Evolutionary conservation across 192 early-diverging fungal species (phyloP).

Genomic region (Chytriomyces hyalinus): DNA sequence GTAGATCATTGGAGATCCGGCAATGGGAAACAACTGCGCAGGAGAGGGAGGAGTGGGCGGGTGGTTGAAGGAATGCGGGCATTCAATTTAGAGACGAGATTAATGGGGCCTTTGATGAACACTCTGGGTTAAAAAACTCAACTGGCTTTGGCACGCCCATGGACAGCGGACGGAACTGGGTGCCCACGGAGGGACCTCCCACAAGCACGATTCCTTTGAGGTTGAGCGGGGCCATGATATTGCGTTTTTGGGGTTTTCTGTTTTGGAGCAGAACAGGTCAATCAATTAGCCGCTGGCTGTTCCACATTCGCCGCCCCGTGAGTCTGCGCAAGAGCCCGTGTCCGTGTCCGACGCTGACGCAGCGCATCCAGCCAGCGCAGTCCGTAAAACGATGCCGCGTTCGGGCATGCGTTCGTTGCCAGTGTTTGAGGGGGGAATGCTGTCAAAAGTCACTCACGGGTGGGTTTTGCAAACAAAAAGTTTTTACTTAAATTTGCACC

Average conservation of each 20-base stretch:
- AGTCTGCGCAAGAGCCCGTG: no score
- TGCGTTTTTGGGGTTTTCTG: background rate
- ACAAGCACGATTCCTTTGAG: slow-evolving; percentile 95
- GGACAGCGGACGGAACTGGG: slow-evolving; percentile 95
- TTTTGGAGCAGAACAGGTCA: no score
- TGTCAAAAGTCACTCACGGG: no score
- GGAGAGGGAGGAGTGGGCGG: background rate
- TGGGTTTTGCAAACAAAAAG: no score
- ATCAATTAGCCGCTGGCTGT: no score
- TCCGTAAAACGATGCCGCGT: no score
- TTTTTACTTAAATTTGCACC: no score
- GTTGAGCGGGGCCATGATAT: background rate
- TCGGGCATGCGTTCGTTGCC: no score
- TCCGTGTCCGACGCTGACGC: no score
- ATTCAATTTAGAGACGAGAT: background rate
- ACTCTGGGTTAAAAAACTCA: background rate
- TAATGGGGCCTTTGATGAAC: background rate
- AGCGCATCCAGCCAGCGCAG: no score
- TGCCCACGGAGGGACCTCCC: slow-evolving; percentile 96
- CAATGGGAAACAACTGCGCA: slow-evolving; percentile 88
- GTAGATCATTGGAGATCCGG: slow-evolving; percentile 93
- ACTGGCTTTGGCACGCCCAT: slow-evolving; percentile 93
- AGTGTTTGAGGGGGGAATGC: no score
- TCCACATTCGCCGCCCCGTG: no score
- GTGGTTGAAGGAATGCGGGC: background rate